These are phyloP conservation scores for Sclerotinia glacialis DNA, from an alignment of 2,329 filamentous ascomycete species.

Conservation along the genomic window DNA sequence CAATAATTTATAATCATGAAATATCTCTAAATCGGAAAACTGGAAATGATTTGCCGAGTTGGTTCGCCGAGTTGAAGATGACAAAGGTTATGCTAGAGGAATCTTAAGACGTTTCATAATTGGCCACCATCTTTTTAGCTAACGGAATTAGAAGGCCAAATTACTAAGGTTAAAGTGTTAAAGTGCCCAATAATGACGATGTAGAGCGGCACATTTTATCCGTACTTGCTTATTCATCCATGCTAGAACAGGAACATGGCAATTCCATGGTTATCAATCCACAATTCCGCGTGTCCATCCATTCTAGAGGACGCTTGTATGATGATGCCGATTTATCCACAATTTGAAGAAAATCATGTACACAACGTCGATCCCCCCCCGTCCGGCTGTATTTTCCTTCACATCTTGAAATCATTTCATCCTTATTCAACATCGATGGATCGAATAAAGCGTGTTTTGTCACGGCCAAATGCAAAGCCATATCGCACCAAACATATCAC, in stretches of 20 bases:
- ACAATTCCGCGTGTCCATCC: not conserved
- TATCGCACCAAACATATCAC: constrained; percentile 32
- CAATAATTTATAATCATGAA: not conserved
- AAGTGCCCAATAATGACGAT: not conserved
- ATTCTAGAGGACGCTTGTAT: not conserved
- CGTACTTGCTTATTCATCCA: not conserved
- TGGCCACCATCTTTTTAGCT: not conserved
- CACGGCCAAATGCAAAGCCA: constrained; percentile 35
- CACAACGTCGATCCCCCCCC: not conserved
- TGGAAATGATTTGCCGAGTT: too few species aligned
- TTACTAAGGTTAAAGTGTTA: too few species aligned
- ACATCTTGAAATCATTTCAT: not conserved
- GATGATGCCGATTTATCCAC: constrained; percentile 12
- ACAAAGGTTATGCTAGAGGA: not conserved
- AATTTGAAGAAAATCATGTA: not conserved
- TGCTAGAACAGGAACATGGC: not conserved
- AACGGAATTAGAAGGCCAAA: not conserved
- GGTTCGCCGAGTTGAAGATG: not conserved
- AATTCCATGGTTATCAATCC: not conserved
- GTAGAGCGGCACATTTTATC: not conserved
- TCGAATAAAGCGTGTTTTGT: constrained; percentile 32
- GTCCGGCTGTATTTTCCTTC: not conserved
- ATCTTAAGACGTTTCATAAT: not conserved
- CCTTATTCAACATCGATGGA: constrained; percentile 24
- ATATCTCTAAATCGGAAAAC: not conserved